Base-by-base conservation (phyloP, 352 stramenopile genomes). In the Plasmopara muralis region DNA sequence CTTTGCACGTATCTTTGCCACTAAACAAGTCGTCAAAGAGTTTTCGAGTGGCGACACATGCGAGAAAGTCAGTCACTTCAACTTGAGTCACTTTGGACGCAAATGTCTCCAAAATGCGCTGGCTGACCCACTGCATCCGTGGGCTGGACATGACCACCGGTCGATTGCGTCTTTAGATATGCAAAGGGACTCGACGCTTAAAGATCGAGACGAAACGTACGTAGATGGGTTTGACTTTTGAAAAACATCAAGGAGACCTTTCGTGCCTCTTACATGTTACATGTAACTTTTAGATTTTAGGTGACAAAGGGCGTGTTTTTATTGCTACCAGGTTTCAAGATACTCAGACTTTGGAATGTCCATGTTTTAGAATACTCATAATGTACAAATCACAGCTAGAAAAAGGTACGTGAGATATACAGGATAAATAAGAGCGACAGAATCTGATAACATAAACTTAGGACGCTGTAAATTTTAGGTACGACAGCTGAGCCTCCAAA, bases 111-210 rank as follows among this genome's bases (percentile, higher is more conserved):
- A 85, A 43, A 40, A 93, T 74, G 46, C 83, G 83, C 62, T 82
- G 71, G 5, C 62, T 74, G 39, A 86, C 68, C 83, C 83, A 93
- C 61, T 91, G 81, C 77, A 92, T 89, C 41, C 83, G 83, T 41
- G 74, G 54, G 37, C 57, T 93, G 64, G 66, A 71, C 78, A 93
- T 93, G 47, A 35, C 44, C 15, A 25, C 52, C 42, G n/a, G 43
- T 43, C 7, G 20, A 25, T 48, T 30, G 37, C 44, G 43, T 42
- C 45, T 47, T 62, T 28, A 49, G 35, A 43, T 30, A 31, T 33
- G 25, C 29, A 8, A 35, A 35, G 6, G 10, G 31, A 12, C 6
- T 35, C 25, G 59, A 14, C 20, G 46, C 53, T 68, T 64, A 25
- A 59, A 62, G 58, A 66, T 62, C 38, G 29, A 56, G 38, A 29